A percentile compares a stretch with the other conserved stretches of the same genome.
These are phyloP conservation scores for Aspergillus brasiliensis DNA, from an alignment of 2,329 filamentous ascomycete genomes.

Conservation along the genomic window DNA sequence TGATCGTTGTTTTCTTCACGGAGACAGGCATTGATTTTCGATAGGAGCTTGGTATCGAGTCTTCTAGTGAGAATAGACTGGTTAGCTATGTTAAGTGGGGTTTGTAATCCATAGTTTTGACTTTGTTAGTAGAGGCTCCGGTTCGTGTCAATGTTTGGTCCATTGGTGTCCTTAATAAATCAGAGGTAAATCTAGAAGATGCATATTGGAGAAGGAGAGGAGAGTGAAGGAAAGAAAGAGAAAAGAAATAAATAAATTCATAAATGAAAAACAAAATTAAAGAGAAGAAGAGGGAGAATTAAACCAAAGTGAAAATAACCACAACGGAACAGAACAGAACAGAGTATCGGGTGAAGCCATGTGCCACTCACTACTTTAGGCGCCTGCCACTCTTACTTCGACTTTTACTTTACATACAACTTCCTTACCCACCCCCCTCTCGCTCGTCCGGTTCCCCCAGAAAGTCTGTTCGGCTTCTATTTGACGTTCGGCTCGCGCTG, in stretches of 20 bases:
- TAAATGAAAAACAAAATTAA: not conserved
- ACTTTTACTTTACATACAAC: constrained; percentile 8
- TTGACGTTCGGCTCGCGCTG: constrained; percentile 20
- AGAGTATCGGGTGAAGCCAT: constrained; percentile 6
- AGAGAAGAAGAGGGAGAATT: constrained; percentile 1
- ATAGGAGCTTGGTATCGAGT: not conserved
- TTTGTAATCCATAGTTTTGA: not conserved
- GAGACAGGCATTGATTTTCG: not conserved
- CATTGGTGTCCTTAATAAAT: not conserved
- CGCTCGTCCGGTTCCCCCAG: constrained; percentile 16
- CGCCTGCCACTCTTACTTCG: constrained; percentile 7
- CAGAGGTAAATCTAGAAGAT: not conserved
- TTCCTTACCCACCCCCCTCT: constrained; percentile 19
- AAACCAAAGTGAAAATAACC: not conserved
- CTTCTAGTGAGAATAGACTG: not conserved
- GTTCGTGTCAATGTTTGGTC: not conserved
- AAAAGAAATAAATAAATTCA: not conserved
- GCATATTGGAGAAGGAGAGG: not conserved
- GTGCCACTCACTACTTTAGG: constrained; percentile 10
- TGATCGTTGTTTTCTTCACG: not conserved
- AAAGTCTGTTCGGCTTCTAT: constrained; percentile 25
- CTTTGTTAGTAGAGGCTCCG: not conserved
- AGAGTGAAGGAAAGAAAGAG: not conserved
- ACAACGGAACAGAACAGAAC: not conserved
- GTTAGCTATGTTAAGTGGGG: not conserved